These are phyloP conservation scores for Sporothrix phasma DNA, from an alignment of 2,329 filamentous ascomycete genomes.

Conservation along the genomic window DNA sequence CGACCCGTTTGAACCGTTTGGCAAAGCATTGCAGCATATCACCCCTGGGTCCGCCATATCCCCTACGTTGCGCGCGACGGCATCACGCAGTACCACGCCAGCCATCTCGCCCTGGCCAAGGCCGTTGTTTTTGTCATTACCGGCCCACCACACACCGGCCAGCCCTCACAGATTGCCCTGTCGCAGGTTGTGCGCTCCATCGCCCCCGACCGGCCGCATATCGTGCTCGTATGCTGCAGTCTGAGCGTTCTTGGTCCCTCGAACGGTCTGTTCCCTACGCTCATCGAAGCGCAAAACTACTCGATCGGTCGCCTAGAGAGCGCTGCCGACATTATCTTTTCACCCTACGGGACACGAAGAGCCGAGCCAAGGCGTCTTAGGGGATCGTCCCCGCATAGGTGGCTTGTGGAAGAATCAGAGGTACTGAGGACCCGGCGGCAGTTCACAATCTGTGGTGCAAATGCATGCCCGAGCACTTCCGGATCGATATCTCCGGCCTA, in stretches of 20 bases:
- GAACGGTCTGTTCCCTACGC: constrained; percentile 38
- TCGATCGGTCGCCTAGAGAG: constrained; percentile 36
- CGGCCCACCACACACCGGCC: constrained; percentile 35
- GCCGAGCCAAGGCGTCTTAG: constrained; percentile 18
- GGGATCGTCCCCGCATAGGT: constrained; percentile 28
- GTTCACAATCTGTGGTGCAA: constrained; percentile 39
- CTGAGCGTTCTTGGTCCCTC: constrained; percentile 31
- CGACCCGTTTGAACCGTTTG: constrained; percentile 66
- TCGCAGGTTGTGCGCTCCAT: constrained; percentile 27
- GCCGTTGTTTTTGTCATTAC: constrained; percentile 53
- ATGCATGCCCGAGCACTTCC: constrained; percentile 36
- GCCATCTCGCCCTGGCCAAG: constrained; percentile 51
- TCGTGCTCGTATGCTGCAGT: constrained; percentile 44
- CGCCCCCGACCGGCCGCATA: constrained; percentile 33
- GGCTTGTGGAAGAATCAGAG: constrained; percentile 35
- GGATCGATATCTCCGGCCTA: constrained; percentile 34
- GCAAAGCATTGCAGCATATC: constrained; percentile 49
- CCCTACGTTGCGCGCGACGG: constrained; percentile 57
- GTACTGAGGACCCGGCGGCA: constrained; percentile 30
- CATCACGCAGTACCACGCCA: constrained; percentile 53
- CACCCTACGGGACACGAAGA: constrained; percentile 18
- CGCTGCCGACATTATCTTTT: constrained; percentile 44
- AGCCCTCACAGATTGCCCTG: constrained; percentile 40
- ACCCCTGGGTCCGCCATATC: constrained; percentile 57
- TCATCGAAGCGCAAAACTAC: constrained; percentile 42